Evolutionary conservation across 805 yeast species (phyloP), one percentile per base, ranked within the genome.

Genomic region (Cyberlindnera mississippiensis): DNA sequence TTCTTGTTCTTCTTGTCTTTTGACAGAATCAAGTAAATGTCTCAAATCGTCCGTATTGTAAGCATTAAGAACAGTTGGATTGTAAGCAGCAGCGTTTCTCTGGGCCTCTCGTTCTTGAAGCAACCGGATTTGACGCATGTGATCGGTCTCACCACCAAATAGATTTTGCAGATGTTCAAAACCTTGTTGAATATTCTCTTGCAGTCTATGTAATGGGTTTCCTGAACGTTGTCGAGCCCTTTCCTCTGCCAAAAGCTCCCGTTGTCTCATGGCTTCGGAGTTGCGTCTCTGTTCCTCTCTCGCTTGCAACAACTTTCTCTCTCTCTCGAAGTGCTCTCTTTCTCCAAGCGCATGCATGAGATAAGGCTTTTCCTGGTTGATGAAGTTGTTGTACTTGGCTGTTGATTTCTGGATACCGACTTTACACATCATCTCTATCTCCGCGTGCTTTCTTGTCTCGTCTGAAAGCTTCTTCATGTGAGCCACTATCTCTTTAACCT

Each of bases 21-120:
- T 68, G 2, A 67, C 59, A 37, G 62, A 62, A 44, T 59, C 66
- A 7, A 68, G 53, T 28, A 68, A 50, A 11, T 61, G 59, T 26
- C 50, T 44, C 28, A 57, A 42, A 26, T 52, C 55, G 5, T 49
- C 42, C 6, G 45, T 29, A 31, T 40, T 48, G 33, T 51, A 51
- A 16, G 46, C 42, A 26, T 51, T 49, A 1, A 26, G 32, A 11
- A 38, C 40, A 27, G 27, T 22, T 2, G 40, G 35, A n/a, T 28
- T 33, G 13, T 15, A 30, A 12, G 22, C 9, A 13, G 16, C 9
- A 11, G 18, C 28, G 10, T 22, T 30, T 33, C 46, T 33, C 28
- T 34, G 40, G 13, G 27, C 31, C 12, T 28, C 33, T 11, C 38
- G 39, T 6, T 28, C 42, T 13, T 42, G 31, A 18, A 34, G 14